Evolutionary conservation across 176 grass and related monocot species (phyloP).

Genomic region (Oryza glumipatula): DNA sequence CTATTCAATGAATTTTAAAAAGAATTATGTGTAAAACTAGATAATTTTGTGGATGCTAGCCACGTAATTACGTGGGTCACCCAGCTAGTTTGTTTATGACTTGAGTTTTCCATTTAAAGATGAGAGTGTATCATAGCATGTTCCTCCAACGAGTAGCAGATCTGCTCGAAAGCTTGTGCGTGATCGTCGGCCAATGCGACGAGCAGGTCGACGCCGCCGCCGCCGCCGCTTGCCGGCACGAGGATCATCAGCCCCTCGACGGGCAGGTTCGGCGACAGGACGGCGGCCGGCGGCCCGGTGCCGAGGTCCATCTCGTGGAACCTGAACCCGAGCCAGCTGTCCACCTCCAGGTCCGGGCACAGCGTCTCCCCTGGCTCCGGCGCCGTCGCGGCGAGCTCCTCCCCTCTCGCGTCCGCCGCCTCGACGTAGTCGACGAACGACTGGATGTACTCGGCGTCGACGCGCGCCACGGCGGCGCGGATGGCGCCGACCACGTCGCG

Average conservation of each 20-base stretch:
- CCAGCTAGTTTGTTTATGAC: no score
- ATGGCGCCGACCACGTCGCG: conserved; percentile 12
- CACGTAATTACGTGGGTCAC: no score
- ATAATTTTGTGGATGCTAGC: no score
- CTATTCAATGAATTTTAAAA: no score
- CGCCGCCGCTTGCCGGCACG: not conserved
- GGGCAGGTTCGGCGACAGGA: not conserved
- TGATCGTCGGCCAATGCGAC: conserved; percentile 17
- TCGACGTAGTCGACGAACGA: conserved; percentile 45
- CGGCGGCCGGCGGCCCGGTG: conserved; percentile 9
- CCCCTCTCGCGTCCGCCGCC: not conserved
- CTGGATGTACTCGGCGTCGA: conserved; percentile 40
- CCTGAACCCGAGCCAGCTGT: conserved; percentile 40
- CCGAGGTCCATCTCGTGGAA: conserved; percentile 46
- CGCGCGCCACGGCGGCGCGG: conserved; percentile 12
- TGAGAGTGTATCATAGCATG: no score
- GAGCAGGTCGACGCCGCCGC: conserved; percentile 21
- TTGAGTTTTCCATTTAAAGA: no score
- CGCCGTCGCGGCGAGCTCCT: conserved; percentile 31
- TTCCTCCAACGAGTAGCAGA: conserved; percentile 16
- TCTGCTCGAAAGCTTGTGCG: not conserved
- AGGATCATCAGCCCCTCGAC: conserved; percentile 14
- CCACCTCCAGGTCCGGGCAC: conserved; percentile 38
- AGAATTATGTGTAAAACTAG: no score
- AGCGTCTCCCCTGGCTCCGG: not conserved